phyloP scores from a whole-genome alignment of 1,284 basidiomycete genomes.

The Ceratobasidium sp. region DNA sequence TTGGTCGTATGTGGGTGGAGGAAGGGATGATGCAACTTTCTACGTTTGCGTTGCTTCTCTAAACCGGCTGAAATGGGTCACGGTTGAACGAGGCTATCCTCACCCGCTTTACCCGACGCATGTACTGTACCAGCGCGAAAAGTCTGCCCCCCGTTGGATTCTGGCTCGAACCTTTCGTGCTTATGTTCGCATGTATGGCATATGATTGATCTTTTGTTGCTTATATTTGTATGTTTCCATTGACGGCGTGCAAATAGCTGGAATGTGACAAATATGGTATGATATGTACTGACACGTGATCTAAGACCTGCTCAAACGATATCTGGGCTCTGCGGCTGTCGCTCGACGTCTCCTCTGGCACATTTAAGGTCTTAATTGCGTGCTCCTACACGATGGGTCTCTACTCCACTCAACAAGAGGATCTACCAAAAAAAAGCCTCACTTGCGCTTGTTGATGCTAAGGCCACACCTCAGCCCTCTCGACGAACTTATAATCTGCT shows the following conservation, averaged over 20 bases:
- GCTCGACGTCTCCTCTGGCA: background rate
- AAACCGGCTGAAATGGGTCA: background rate
- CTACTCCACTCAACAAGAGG: background rate
- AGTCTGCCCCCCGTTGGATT: conserved; percentile 6
- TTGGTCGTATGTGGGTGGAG: background rate
- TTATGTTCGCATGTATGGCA: background rate
- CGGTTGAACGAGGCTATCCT: background rate
- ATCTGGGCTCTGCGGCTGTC: background rate
- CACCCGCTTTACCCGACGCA: background rate
- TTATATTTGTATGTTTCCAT: background rate
- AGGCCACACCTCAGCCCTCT: background rate
- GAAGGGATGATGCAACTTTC: background rate
- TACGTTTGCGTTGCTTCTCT: background rate
- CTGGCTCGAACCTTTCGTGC: background rate
- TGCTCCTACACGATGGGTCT: background rate
- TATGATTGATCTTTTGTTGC: background rate
- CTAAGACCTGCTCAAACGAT: background rate
- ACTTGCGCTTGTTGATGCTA: background rate
- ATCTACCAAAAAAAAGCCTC: background rate
- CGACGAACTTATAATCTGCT: background rate
- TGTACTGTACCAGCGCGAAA: background rate
- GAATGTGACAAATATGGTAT: background rate
- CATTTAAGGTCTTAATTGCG: background rate
- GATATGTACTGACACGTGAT: background rate
- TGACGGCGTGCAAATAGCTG: background rate